Evolutionary conservation across 441 rosid species (phyloP), one percentile per base, ranked within the genome.

Genomic region (Adansonia madagascariensis): DNA sequence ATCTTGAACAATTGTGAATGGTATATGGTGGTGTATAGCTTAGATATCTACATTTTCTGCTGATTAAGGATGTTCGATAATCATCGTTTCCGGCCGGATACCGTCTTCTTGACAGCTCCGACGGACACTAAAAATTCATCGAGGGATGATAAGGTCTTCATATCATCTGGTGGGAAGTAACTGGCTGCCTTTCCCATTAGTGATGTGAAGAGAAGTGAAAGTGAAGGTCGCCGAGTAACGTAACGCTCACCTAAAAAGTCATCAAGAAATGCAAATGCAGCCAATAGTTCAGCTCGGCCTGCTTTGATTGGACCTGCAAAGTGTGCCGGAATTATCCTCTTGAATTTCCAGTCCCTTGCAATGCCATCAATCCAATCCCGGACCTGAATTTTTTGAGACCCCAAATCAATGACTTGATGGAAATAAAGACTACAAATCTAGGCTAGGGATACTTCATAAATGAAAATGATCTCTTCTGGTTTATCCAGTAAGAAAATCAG

Each of bases 151-250:
- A 61, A 61, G 50, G 98, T 95, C 85, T 87, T 93, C 98, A 95
- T 93, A 87, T 94, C 98, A 71, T 95, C 99, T 0, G 98, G 97
- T 50, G 99, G 97, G 83, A 95, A 95, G 88, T 95, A 93, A 75
- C 92, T 91, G 10, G 97, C 99, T 10, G 99, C 97, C 86, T 92
- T 93, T 44, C 99, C 97, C 92, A 93, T 86, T 7, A 95, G 82
- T 14, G 88, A 88, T 53, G 97, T 56, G 71, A 95, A 89, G 71
- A 93, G 83, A 63, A 89, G 87, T 62, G 94, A 87, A 4, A 93
- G 82, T 0, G 97, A 91, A 75, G 97, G 31, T 27, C 31, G 93
- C 49, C 89, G 87, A 43, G 88, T 89, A 46, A 85, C 82, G 5
- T 93, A 91, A 22, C 86, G 88, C 50, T 95, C 97, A 0, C 92